These are phyloP conservation scores for Primulina tabacum DNA, from an alignment of 257 asterid genomes.

Conservation along the genomic window DNA sequence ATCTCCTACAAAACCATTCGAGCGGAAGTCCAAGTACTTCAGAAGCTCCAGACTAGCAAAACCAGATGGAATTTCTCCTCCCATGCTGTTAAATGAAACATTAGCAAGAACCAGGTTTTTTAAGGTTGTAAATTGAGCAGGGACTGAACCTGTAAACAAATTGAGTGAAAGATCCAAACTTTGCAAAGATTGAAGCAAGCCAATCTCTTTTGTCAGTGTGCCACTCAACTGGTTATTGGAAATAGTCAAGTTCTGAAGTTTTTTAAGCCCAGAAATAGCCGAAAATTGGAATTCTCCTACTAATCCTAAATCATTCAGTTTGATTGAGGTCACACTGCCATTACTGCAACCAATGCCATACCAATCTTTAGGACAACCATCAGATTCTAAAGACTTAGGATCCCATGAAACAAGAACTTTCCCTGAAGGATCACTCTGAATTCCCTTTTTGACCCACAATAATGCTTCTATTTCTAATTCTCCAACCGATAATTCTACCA, in stretches of 20 bases:
- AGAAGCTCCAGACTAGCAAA: constrained; percentile 45
- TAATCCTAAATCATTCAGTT: constrained; percentile 49
- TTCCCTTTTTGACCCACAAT: constrained; percentile 60
- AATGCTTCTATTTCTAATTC: constrained; percentile 56
- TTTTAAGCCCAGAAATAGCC: constrained; percentile 50
- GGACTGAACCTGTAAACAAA: constrained; percentile 54
- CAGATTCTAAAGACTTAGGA: constrained; percentile 57
- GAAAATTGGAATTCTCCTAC: constrained; percentile 52
- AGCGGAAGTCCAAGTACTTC: constrained; percentile 64
- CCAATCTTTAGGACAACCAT: constrained; percentile 78
- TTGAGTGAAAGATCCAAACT: constrained; percentile 62
- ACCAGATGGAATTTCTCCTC: constrained; percentile 50
- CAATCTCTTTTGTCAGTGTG: constrained; percentile 45
- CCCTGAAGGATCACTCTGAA: constrained; percentile 49
- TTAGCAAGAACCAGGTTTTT: constrained; percentile 41
- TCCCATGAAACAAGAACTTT: constrained; percentile 74
- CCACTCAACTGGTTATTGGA: constrained; percentile 61
- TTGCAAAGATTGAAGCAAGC: constrained; percentile 38
- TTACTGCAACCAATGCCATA: constrained; percentile 54
- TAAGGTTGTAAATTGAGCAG: constrained; percentile 39
- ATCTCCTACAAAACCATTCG: constrained; percentile 57
- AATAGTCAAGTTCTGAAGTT: constrained; percentile 61
- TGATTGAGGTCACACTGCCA: constrained; percentile 63
- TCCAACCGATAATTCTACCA: constrained; percentile 41
- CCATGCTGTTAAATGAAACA: constrained; percentile 46